Percentiles rank a stretch among this genome's conserved stretches.
phyloP scores from a whole-genome alignment of 208 protist genomes.

The Trypanosoma conorhini region DNA sequence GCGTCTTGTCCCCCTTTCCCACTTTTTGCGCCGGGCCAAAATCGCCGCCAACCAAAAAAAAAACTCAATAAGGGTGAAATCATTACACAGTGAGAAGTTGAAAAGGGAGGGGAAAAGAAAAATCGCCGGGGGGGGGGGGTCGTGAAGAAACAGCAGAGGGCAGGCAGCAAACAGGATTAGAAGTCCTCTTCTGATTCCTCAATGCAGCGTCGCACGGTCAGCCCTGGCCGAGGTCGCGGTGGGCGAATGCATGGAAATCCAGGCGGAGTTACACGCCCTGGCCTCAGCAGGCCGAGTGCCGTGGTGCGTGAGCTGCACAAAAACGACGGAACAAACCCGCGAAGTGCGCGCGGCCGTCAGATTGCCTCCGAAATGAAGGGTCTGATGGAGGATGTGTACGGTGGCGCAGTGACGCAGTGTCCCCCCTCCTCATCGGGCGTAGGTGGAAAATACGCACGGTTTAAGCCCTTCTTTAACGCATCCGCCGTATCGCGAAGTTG shows the following conservation, averaged over 20 bases:
- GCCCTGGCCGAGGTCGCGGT: slow-evolving; percentile 9
- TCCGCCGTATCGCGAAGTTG: slow-evolving; percentile 31
- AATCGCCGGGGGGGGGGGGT: neutral
- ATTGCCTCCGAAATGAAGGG: slow-evolving; percentile 60
- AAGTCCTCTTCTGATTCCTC: neutral
- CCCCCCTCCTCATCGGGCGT: slow-evolving; percentile 4
- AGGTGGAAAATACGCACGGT: slow-evolving; percentile 23
- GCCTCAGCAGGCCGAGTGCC: slow-evolving; percentile 19
- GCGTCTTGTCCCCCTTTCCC: neutral
- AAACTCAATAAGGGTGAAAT: neutral
- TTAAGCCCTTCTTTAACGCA: slow-evolving; percentile 18
- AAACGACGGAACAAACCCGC: slow-evolving; percentile 32
- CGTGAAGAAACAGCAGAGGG: neutral
- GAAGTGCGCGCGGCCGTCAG: slow-evolving; percentile 35
- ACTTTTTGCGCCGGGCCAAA: neutral
- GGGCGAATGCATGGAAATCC: slow-evolving; percentile 4
- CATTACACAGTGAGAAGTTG: neutral
- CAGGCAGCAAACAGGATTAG: neutral
- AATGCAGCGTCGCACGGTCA: slow-evolving; percentile 23
- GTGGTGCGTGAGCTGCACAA: slow-evolving; percentile 39
- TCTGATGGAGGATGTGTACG: slow-evolving; percentile 65
- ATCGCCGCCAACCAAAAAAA: neutral
- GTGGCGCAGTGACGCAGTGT: slow-evolving; percentile 25
- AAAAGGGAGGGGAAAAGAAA: neutral
- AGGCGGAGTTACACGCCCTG: slow-evolving; percentile 14